Percentiles rank a stretch among this genome's conserved stretches.
Evolutionary conservation across 371 early-diverging fungal species (phyloP).

Genomic region (Modicella reniformis): DNA sequence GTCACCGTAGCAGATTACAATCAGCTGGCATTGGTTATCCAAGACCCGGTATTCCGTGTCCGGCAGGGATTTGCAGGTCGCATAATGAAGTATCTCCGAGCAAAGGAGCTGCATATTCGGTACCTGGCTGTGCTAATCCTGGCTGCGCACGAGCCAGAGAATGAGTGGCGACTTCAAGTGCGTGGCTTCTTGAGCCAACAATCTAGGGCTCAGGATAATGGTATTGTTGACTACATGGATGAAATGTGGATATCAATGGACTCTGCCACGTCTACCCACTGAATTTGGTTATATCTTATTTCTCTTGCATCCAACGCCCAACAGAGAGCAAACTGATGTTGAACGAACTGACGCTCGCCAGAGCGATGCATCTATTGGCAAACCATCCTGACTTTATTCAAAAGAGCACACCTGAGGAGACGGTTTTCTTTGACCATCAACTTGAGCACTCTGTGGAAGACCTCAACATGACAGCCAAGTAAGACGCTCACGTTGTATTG

Average conservation of each 20-base stretch:
- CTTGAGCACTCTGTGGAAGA: slow-evolving; percentile 55
- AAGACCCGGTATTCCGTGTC: slow-evolving; percentile 85
- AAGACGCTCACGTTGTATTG: background rate
- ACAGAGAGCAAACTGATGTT: slow-evolving; percentile 50
- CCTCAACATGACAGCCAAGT: slow-evolving; percentile 66
- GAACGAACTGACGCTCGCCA: slow-evolving; percentile 75
- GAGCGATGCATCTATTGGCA: slow-evolving; percentile 82
- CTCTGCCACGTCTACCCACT: background rate
- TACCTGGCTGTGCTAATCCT: slow-evolving; percentile 79
- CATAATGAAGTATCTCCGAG: slow-evolving; percentile 75
- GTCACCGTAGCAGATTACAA: slow-evolving; percentile 66
- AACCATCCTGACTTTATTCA: slow-evolving; percentile 90
- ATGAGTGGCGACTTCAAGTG: slow-evolving; percentile 61
- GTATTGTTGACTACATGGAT: slow-evolving; percentile 16
- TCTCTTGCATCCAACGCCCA: background rate
- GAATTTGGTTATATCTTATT: background rate
- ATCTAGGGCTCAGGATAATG: slow-evolving; percentile 51
- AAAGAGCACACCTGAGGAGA: slow-evolving; percentile 33
- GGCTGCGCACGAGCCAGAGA: slow-evolving; percentile 89
- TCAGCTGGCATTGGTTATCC: slow-evolving; percentile 68
- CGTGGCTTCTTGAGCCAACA: slow-evolving; percentile 61
- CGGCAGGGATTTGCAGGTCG: slow-evolving; percentile 79
- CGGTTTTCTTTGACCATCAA: background rate
- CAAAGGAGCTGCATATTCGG: slow-evolving; percentile 69
- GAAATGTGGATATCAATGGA: background rate